These are phyloP conservation scores for Microstroma glucosiphilum DNA, from an alignment of 1,284 basidiomycete genomes.

Conservation along the genomic window DNA sequence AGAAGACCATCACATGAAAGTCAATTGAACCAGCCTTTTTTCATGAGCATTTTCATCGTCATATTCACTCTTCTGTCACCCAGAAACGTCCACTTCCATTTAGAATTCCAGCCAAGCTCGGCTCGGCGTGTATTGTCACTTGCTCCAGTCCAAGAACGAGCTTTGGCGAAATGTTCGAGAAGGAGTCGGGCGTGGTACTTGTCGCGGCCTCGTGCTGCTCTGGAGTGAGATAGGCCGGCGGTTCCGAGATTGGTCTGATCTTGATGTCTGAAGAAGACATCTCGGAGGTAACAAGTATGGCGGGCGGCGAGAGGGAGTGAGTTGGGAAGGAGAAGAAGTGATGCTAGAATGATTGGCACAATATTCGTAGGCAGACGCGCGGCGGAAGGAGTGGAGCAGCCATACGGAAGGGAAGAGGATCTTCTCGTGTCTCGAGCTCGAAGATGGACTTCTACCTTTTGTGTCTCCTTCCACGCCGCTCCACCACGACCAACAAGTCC, in stretches of 20 bases:
- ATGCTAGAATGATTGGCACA: no score
- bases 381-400: no score
- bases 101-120: background rate
- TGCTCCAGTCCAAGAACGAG: background rate
- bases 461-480: no score
- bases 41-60: background rate
- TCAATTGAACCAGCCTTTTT: background rate
- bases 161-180: conserved; percentile 11
- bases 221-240: conserved; percentile 3
- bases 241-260: background rate
- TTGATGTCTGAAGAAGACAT: background rate
- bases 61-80: conserved; percentile 19
- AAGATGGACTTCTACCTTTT: no score
- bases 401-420: no score
- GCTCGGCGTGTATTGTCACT: background rate
- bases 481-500: no score
- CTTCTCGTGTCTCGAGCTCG: no score
- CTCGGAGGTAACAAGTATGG: no score
- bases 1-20: background rate
- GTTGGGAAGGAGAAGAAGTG: no score
- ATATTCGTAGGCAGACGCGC: no score
- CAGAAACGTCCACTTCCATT: conserved; percentile 12
- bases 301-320: no score
- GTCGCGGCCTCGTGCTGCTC: conserved; percentile 7
- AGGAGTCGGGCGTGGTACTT: conserved; percentile 13